phyloP scores from a whole-genome alignment of 1,139 yeast species.

The Pichia norvegensis region DNA sequence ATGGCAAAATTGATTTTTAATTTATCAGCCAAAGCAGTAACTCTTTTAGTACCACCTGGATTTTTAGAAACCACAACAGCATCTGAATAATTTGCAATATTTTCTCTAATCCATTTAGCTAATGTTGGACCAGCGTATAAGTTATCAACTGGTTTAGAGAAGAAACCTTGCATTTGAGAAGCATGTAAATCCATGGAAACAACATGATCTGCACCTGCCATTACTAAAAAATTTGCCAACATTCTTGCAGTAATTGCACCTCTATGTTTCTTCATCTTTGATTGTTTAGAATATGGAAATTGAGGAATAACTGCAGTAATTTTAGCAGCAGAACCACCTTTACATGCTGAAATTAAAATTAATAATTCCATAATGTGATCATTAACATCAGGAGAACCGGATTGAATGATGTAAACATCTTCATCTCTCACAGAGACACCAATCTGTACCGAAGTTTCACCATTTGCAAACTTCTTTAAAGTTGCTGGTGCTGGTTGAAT shows the following conservation, averaged over 20 bases:
- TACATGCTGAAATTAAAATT: conserved; percentile 88
- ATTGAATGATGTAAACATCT: conserved; percentile 91
- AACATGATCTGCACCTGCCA: conserved; percentile 99
- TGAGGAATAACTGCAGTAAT: conserved; percentile 97
- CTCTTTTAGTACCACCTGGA: conserved; percentile 98
- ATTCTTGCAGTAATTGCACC: conserved; percentile 99
- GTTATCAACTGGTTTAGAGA: conserved; percentile 94
- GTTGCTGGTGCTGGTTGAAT: conserved; percentile 95
- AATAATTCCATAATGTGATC: conserved; percentile 96
- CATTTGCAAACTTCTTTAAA: conserved; percentile 85
- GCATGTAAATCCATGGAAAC: conserved; percentile 98
- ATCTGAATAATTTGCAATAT: conserved; percentile 71
- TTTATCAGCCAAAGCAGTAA: conserved; percentile 92
- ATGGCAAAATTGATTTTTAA: conserved; percentile 94
- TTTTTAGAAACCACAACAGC: conserved; percentile 93
- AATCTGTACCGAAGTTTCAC: conserved; percentile 94
- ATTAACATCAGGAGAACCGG: conserved; percentile 82
- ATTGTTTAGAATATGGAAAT: conserved; percentile 94
- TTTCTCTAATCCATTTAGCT: conserved; percentile 92
- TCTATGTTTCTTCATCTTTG: conserved; percentile 96
- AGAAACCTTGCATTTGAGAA: conserved; percentile 98
- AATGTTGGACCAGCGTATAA: conserved; percentile 93
- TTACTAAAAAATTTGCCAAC: conserved; percentile 88
- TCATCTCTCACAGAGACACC: conserved; percentile 94
- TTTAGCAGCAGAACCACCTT: conserved; percentile 95